Evolutionary conservation across 2,329 filamentous ascomycete species (phyloP).

Genomic region (Fusarium paranaense): DNA sequence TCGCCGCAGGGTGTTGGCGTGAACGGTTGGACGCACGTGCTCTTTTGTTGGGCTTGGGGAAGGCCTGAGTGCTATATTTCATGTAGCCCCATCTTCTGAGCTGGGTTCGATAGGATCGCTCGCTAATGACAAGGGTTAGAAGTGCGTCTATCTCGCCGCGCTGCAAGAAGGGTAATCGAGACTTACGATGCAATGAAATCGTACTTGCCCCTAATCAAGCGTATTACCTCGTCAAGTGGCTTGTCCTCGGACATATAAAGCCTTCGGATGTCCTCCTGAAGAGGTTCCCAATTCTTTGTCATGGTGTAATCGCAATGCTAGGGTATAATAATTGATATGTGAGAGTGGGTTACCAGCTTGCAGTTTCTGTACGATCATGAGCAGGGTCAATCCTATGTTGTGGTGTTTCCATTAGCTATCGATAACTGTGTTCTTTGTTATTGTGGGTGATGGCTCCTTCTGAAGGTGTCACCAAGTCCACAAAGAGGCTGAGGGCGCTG

Average conservation of each 20-base stretch:
- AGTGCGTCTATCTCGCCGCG: not conserved
- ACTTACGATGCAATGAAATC: constrained; percentile 13
- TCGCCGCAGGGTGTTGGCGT: not conserved
- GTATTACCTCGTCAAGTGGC: constrained; percentile 2
- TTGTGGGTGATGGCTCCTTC: too few species aligned
- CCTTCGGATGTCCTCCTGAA: not conserved
- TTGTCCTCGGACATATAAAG: constrained; percentile 1
- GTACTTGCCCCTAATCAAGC: not conserved
- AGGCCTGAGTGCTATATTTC: not conserved
- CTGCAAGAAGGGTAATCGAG: too few species aligned
- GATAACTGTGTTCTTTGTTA: too few species aligned
- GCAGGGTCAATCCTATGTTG: too few species aligned
- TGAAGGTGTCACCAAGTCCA: too few species aligned
- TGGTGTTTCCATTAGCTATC: too few species aligned
- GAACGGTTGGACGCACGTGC: not conserved
- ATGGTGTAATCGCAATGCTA: not conserved
- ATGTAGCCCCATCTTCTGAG: constrained; percentile 2
- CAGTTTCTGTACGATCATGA: too few species aligned
- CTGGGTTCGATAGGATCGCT: not conserved
- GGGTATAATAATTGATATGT: too few species aligned
- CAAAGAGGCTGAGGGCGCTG: too few species aligned
- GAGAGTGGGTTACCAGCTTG: too few species aligned
- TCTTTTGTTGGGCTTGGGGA: not conserved
- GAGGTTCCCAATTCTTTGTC: constrained; percentile 1
- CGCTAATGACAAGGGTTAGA: not conserved